Base-by-base conservation (phyloP, 371 early-diverging fungal species). In the Rhizopus stolonifer region DNA sequence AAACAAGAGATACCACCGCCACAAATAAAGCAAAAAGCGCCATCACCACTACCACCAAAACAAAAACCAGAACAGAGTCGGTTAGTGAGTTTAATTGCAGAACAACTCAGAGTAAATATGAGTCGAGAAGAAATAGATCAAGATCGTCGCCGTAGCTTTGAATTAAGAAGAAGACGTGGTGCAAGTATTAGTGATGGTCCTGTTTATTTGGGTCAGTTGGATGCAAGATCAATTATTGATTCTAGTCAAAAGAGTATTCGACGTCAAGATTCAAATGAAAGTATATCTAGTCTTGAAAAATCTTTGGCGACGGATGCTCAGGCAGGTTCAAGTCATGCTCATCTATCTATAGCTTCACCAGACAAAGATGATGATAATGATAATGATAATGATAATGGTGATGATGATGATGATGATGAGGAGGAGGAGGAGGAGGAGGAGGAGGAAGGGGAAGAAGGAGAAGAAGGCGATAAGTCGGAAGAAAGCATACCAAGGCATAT, bases 31-130 rank as follows among this genome's bases (percentile, higher is more conserved):
- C 18, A 36, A 18, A 29, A 44, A 22, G 46, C 11, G 19, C 7
- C 25, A n/a, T 1, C 49, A 11, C 10, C 33, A 25, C 17, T 22
- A 46, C 13, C 14, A 15, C 31, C 46, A 24, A 18, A 21, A 11
- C 21, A 19, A 23, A 18, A 24, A 19, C 47, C 34, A 47, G 29
- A 47, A 14, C 45, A 44, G 18, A 34, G 57, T 4, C 65, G 51
- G 9, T 44, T 70, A 13, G 64, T 77, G 3, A 70, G 70, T 23
- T 54, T 67, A 10, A 69, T 78, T 64, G 78, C 72, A 7, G 64
- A 70, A 36, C 65, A 70, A 11, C 45, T 78, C 2, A 50, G 72
- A 13, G 46, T 52, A 4, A 56, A 62, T 26, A 49, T 46, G 22
- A 32, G 33, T 0, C 62, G 59, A 14, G 70, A 72, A 6, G 49